Evolutionary conservation across 2,329 filamentous ascomycete species (phyloP).

Genomic region (Exophiala lecanii-corni): DNA sequence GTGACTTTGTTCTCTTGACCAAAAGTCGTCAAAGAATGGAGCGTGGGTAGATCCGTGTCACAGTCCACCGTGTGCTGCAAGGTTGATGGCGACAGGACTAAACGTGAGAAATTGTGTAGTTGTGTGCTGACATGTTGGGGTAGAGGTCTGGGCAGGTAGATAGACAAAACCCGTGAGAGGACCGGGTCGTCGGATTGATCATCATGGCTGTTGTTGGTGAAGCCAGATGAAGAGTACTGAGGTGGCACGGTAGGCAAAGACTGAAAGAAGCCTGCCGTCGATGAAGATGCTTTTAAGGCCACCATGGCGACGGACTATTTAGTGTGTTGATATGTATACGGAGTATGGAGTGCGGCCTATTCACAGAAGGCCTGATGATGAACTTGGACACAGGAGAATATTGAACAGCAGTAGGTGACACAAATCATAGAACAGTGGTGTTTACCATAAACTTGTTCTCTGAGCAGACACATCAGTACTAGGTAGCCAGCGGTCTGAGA

Average conservation of each 20-base stretch:
- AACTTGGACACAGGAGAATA: too few relatives aligned
- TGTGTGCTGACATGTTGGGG: constrained; percentile 12
- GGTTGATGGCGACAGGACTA: constrained; percentile 15
- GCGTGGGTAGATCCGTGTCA: constrained; percentile 19
- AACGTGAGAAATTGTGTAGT: constrained; percentile 21
- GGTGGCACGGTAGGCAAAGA: constrained; percentile 14
- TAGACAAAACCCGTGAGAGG: constrained; percentile 13
- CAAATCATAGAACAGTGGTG: too few relatives aligned
- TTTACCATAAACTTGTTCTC: too few relatives aligned
- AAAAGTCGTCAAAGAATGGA: constrained; percentile 23
- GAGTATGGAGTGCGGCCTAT: too few relatives aligned
- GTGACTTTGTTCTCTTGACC: constrained; percentile 21
- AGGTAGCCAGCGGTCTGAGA: too few relatives aligned
- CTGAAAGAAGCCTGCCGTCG: constrained; percentile 23
- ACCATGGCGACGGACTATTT: constrained; percentile 6
- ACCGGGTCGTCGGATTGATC: constrained; percentile 17
- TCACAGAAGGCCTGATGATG: too few relatives aligned
- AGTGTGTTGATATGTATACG: too few relatives aligned
- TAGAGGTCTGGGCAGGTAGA: constrained; percentile 15
- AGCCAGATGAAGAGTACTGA: constrained; percentile 13
- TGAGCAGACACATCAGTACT: too few relatives aligned
- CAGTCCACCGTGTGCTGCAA: constrained; percentile 20
- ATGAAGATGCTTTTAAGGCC: constrained; percentile 16
- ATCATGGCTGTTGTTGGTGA: not conserved
- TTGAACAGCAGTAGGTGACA: too few relatives aligned